Conservation (phyloP, 2,329 filamentous ascomycete species). For the Xylaria sp. region DNA sequence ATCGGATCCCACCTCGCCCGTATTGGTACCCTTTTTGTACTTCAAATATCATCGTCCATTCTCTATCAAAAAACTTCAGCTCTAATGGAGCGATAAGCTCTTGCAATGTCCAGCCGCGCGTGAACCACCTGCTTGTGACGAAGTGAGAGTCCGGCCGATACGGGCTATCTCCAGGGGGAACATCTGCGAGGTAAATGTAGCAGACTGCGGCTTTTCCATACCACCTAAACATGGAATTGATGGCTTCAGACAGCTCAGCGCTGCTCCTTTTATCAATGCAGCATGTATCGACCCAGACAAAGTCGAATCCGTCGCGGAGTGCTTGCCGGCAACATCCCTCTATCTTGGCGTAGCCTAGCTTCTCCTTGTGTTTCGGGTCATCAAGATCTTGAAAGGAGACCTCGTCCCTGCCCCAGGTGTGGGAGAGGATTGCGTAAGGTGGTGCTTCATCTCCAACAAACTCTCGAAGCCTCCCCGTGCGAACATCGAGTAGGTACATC, state of each 20-base stretch:
- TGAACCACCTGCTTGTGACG: neutral
- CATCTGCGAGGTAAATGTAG: slow-evolving; percentile 12
- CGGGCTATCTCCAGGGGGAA: neutral
- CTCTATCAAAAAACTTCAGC: slow-evolving; percentile 3
- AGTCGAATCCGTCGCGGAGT: neutral
- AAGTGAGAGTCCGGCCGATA: neutral
- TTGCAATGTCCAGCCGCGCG: neutral
- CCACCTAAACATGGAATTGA: slow-evolving; percentile 15
- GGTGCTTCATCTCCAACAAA: neutral
- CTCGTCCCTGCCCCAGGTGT: slow-evolving; percentile 15
- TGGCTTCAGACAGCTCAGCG: slow-evolving; percentile 3
- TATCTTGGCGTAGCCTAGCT: slow-evolving; percentile 10
- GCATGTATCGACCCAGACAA: slow-evolving; percentile 21
- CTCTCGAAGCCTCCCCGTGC: slow-evolving; percentile 13
- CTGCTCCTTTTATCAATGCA: slow-evolving; percentile 17
- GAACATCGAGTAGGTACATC: slow-evolving; percentile 17
- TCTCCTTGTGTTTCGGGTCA: neutral
- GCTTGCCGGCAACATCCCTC: slow-evolving; percentile 12
- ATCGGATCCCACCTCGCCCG: too few species aligned
- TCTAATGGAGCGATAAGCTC: neutral
- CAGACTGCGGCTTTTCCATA: slow-evolving; percentile 8
- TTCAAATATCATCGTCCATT: neutral
- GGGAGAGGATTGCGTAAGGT: slow-evolving; percentile 14
- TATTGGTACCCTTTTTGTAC: neutral
- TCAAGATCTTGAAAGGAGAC: slow-evolving; percentile 10